Conservation (phyloP, 2,329 filamentous ascomycete species). For the Macroventuria anomochaeta region DNA sequence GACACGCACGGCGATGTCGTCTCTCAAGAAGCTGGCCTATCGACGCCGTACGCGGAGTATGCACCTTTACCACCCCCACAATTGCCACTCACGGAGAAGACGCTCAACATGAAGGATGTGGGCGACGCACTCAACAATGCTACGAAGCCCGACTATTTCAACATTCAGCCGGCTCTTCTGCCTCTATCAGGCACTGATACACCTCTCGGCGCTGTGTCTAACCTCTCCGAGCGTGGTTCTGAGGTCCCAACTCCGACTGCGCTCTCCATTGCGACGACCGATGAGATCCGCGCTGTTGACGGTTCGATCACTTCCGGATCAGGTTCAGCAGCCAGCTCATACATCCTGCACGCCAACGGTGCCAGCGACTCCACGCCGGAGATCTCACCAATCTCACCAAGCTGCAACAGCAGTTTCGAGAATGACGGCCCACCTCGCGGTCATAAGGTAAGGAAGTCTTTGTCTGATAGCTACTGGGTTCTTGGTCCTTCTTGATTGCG, state of each 20-base stretch:
- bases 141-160: conserved; percentile 2
- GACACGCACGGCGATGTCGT: conserved; percentile 23
- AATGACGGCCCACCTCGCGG: background rate
- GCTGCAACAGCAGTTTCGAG: conserved; percentile 23
- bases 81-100: conserved; percentile 12
- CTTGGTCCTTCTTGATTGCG: conserved; percentile 16
- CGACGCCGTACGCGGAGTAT: conserved; percentile 14
- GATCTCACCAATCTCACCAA: background rate
- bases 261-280: background rate
- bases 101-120: conserved; percentile 10
- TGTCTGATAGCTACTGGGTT: conserved; percentile 18
- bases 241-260: conserved; percentile 11
- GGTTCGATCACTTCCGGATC: conserved; percentile 91
- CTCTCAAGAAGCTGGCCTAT: conserved; percentile 18
- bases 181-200: background rate
- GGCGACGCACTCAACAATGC: background rate
- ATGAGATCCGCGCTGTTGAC: conserved; percentile 69
- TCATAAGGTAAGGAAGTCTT: conserved; percentile 27
- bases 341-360: conserved; percentile 86
- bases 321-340: conserved; percentile 91
- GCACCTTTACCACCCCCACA: background rate
- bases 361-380: conserved; percentile 56
- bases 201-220: conserved; percentile 7
- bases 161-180: background rate
- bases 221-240: conserved; percentile 23